phyloP scores from a whole-genome alignment of 2,329 filamentous ascomycete species.

The Botryosphaeria dothidea region DNA sequence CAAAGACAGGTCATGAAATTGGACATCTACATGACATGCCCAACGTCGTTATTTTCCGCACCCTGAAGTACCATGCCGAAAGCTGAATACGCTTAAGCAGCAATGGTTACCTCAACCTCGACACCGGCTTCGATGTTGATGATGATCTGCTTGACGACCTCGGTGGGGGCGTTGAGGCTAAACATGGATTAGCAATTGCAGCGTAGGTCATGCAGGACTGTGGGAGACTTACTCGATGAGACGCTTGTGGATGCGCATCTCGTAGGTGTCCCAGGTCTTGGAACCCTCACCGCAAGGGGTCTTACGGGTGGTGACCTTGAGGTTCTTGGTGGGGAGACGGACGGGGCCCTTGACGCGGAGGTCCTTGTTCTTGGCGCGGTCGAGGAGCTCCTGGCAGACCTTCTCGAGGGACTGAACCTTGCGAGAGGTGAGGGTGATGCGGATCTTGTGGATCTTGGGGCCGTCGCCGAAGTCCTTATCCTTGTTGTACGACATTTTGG shows the following conservation, averaged over 20 bases:
- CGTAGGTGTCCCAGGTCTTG: slow-evolving; percentile 99
- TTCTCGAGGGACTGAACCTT: slow-evolving; percentile 94
- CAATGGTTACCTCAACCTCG: slow-evolving; percentile 91
- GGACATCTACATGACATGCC: slow-evolving; percentile 13
- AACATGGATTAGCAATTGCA: not conserved
- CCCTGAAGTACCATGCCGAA: not conserved
- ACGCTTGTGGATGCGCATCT: slow-evolving; percentile 99
- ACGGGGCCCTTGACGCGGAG: slow-evolving; percentile 98
- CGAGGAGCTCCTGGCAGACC: slow-evolving; percentile 95
- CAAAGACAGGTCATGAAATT: slow-evolving; percentile 12
- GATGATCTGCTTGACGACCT: slow-evolving; percentile 96
- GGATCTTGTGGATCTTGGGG: slow-evolving; percentile 97
- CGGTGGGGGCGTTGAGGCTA: slow-evolving; percentile 91
- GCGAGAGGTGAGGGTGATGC: slow-evolving; percentile 94
- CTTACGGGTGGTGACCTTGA: slow-evolving; percentile 98
- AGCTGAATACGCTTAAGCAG: slow-evolving; percentile 58
- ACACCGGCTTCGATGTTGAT: slow-evolving; percentile 94
- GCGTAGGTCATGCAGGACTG: not conserved
- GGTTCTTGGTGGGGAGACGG: slow-evolving; percentile 93
- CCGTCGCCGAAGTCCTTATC: slow-evolving; percentile 91
- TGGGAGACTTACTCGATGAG: slow-evolving; percentile 75
- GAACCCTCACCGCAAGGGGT: slow-evolving; percentile 99
- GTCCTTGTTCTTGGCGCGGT: slow-evolving; percentile 98
- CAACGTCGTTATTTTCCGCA: not conserved
- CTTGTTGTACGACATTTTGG: slow-evolving; percentile 62